Percentiles rank a stretch among this genome's conserved stretches.
These are phyloP conservation scores for Agrocybe pediades DNA, from an alignment of 768 basidiomycete genomes.

Conservation along the genomic window DNA sequence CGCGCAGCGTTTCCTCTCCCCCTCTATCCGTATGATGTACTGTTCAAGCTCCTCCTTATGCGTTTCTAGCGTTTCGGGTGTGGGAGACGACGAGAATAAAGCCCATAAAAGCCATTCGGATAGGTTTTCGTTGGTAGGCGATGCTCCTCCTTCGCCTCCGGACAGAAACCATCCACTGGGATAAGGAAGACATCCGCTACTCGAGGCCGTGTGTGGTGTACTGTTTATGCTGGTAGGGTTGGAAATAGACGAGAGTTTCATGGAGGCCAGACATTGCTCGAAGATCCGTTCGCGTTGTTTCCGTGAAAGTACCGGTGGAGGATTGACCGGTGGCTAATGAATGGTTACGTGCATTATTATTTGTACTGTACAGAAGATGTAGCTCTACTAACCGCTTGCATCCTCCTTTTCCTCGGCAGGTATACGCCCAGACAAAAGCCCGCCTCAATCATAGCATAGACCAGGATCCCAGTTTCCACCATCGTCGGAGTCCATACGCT, in stretches of 20 bases:
- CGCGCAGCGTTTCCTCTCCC: conserved; percentile 39
- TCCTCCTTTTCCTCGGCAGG: conserved; percentile 40
- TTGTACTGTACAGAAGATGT: not conserved
- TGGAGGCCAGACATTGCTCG: conserved; percentile 40
- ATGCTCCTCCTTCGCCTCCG: conserved; percentile 12
- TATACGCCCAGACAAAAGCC: conserved; percentile 52
- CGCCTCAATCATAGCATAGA: conserved; percentile 43
- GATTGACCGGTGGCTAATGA: conserved; percentile 32
- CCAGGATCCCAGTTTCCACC: conserved; percentile 1
- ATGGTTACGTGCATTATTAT: not conserved
- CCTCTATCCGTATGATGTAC: conserved; percentile 46
- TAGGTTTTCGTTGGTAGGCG: conserved; percentile 45
- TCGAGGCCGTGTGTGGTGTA: not conserved
- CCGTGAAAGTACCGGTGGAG: conserved; percentile 37
- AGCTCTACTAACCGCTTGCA: conserved; percentile 48
- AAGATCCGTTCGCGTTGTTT: conserved; percentile 50
- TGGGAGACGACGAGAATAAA: conserved; percentile 46
- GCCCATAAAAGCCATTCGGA: conserved; percentile 70
- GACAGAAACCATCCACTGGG: conserved; percentile 57
- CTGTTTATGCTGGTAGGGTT: conserved; percentile 25
- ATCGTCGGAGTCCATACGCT: no score
- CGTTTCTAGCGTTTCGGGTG: conserved; percentile 17
- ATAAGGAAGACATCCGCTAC: conserved; percentile 14
- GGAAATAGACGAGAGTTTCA: conserved; percentile 14
- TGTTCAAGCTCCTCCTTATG: conserved; percentile 48